These are phyloP conservation scores for Fusarium kyushuense DNA, from an alignment of 2,329 filamentous ascomycete genomes.

Conservation along the genomic window DNA sequence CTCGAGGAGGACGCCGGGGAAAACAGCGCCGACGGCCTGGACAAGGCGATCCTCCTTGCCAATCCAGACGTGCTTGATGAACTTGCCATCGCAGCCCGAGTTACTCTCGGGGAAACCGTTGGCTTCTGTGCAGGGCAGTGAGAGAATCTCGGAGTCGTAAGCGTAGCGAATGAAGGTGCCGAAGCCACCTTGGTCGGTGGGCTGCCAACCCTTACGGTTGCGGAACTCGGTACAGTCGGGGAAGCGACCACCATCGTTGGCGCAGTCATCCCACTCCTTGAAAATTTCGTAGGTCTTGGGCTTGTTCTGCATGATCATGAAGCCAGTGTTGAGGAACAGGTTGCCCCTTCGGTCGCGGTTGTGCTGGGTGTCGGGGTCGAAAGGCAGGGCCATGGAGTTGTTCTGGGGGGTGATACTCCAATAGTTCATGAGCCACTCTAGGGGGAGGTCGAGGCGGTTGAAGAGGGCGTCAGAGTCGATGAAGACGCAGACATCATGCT, in stretches of 20 bases:
- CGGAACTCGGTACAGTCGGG: conserved; percentile 56
- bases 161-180: conserved; percentile 59
- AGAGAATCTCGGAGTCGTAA: conserved; percentile 54
- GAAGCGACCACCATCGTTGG: conserved; percentile 54
- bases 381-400: conserved; percentile 58
- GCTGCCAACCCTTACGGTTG: conserved; percentile 51
- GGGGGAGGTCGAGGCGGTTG: conserved; percentile 57
- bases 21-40: conserved; percentile 54
- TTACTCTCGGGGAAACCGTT: conserved; percentile 58
- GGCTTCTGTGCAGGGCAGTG: conserved; percentile 57
- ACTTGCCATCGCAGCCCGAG: conserved; percentile 55
- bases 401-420: conserved; percentile 55
- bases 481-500: conserved; percentile 58
- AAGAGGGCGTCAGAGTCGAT: conserved; percentile 61
- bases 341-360: conserved; percentile 58
- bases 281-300: conserved; percentile 61
- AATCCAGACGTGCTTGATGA: conserved; percentile 60
- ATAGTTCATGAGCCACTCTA: conserved; percentile 63
- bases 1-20: conserved; percentile 53
- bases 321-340: conserved; percentile 64
- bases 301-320: conserved; percentile 66
- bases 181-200: conserved; percentile 59
- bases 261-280: conserved; percentile 60
- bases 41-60: conserved; percentile 56
- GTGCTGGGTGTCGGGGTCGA: conserved; percentile 53